Conservation (phyloP, 352 stramenopile genomes). For the Phytophthora litchii region DNA sequence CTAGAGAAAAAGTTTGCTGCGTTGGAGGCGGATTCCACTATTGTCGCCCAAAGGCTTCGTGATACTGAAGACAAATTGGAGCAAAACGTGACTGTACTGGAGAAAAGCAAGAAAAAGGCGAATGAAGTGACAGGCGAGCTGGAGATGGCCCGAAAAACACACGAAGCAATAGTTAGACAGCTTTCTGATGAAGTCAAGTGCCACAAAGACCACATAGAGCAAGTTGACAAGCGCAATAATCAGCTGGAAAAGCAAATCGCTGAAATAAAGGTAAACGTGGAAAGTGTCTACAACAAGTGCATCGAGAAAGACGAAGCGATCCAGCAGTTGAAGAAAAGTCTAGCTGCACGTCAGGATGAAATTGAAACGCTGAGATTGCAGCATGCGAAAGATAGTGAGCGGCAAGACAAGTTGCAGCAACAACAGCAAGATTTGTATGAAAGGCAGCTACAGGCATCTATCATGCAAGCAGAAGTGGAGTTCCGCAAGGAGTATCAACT, state of each 20-base stretch:
- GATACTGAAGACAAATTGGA: slow-evolving; percentile 27
- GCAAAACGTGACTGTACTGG: slow-evolving; percentile 14
- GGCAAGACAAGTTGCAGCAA: slow-evolving; percentile 54
- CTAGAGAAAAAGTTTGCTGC: slow-evolving; percentile 14
- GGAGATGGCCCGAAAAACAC: slow-evolving; percentile 22
- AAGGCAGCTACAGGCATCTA: slow-evolving; percentile 54
- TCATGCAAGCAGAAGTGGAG: slow-evolving; percentile 74
- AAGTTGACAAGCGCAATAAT: slow-evolving; percentile 33
- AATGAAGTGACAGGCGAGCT: slow-evolving; percentile 19
- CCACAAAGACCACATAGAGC: slow-evolving; percentile 42
- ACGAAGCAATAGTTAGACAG: slow-evolving; percentile 19
- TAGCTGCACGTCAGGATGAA: slow-evolving; percentile 52
- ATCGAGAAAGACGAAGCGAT: slow-evolving; percentile 67
- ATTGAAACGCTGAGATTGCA: slow-evolving; percentile 55
- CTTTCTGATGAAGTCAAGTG: slow-evolving; percentile 32
- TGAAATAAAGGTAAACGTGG: slow-evolving; percentile 52
- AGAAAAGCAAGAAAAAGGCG: slow-evolving; percentile 17
- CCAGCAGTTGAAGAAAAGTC: slow-evolving; percentile 51
- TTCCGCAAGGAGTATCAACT: slow-evolving; percentile 69
- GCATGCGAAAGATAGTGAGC: slow-evolving; percentile 51
- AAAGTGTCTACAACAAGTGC: slow-evolving; percentile 54
- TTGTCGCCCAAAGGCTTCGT: slow-evolving; percentile 1
- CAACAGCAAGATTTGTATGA: slow-evolving; percentile 70
- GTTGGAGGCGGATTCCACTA: slow-evolving; percentile 16
- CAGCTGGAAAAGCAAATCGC: slow-evolving; percentile 53